These are phyloP conservation scores for Stemphylium vesicarium DNA, from an alignment of 2,329 filamentous ascomycete species.

Conservation along the genomic window DNA sequence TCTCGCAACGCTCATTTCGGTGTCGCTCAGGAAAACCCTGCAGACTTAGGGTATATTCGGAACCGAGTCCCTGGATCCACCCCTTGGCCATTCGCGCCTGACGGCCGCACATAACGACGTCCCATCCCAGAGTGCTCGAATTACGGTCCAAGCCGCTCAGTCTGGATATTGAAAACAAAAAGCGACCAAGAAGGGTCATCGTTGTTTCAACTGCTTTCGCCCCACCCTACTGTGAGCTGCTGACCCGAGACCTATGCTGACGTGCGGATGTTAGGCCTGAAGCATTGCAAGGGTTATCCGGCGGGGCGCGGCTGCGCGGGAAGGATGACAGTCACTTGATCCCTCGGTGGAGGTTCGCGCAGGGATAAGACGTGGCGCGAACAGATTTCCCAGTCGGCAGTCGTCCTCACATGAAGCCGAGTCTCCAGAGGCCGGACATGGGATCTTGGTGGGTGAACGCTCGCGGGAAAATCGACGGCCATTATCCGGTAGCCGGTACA, in stretches of 20 bases:
- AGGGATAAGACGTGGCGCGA: slow-evolving; percentile 6
- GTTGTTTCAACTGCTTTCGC: slow-evolving; percentile 20
- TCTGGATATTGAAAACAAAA: not conserved
- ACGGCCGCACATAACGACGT: not conserved
- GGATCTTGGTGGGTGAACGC: not conserved
- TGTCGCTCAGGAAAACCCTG: not conserved
- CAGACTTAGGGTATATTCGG: slow-evolving; percentile 6
- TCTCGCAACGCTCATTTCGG: not conserved
- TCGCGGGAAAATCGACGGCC: slow-evolving; percentile 1
- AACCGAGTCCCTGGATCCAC: slow-evolving; percentile 2
- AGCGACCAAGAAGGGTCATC: not conserved
- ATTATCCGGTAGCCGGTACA: slow-evolving; percentile 2
- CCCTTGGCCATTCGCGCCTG: slow-evolving; percentile 1
- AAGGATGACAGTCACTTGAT: slow-evolving; percentile 43
- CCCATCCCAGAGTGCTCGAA: not conserved
- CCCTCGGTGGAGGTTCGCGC: slow-evolving; percentile 10
- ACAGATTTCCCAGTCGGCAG: not conserved
- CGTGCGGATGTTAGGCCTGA: slow-evolving; percentile 24
- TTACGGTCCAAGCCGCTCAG: slow-evolving; percentile 10
- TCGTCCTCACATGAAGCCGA: slow-evolving; percentile 3
- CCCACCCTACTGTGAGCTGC: slow-evolving; percentile 38
- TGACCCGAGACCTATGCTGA: slow-evolving; percentile 31
- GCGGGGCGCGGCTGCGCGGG: slow-evolving; percentile 38
- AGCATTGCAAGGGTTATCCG: slow-evolving; percentile 28
- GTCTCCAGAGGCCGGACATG: not conserved